These are phyloP conservation scores for Sphagnum magellanicum DNA, from an alignment of 228 moss, liverwort and hornwort species.

Conservation along the genomic window DNA sequence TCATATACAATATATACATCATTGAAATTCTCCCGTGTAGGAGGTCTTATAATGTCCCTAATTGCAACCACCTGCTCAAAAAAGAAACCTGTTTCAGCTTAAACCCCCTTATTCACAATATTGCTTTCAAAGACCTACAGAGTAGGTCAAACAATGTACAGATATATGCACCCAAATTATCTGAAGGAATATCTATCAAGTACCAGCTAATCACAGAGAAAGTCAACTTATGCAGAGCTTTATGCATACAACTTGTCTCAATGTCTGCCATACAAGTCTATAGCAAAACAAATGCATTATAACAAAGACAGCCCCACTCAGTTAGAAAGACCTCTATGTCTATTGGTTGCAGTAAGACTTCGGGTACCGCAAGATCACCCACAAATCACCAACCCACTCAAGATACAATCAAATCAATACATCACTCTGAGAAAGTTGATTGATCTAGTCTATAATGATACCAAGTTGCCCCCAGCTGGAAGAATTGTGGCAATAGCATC, in stretches of 20 bases:
- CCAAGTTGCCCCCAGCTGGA: background rate
- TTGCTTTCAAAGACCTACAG: background rate
- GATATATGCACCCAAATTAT: background rate
- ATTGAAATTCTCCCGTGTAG: conserved; percentile 73
- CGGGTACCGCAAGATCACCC: too few species aligned
- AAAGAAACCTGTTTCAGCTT: too few species aligned
- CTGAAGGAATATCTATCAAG: too few species aligned
- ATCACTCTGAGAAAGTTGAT: background rate
- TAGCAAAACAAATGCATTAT: too few species aligned
- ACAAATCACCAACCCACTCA: too few species aligned
- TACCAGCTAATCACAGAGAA: too few species aligned
- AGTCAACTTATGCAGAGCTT: too few species aligned
- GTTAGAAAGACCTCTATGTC: too few species aligned
- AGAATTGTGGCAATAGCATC: background rate
- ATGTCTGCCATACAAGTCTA: background rate
- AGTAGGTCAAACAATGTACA: background rate
- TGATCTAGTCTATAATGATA: background rate
- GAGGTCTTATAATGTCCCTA: conserved; percentile 83
- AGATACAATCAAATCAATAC: too few species aligned
- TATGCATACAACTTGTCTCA: too few species aligned
- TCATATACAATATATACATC: conserved; percentile 93
- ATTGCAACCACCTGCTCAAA: conserved; percentile 65
- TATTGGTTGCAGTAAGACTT: too few species aligned
- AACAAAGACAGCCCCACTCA: too few species aligned
- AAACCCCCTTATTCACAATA: background rate